These are phyloP conservation scores for Plantago rigida DNA, from an alignment of 305 asterid genomes.

Conservation along the genomic window DNA sequence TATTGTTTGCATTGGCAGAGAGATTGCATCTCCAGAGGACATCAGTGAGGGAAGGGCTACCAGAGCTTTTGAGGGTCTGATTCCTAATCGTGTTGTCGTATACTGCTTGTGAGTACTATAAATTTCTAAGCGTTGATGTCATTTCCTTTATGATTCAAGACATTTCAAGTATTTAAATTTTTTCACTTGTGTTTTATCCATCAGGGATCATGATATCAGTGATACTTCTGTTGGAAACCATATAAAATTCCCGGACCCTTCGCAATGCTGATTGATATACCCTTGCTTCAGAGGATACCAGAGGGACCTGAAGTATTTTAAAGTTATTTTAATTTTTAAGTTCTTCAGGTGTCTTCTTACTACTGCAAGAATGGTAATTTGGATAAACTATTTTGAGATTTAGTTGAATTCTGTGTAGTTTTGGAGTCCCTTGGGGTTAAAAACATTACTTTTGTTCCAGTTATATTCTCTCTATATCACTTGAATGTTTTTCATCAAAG, in stretches of 20 bases:
- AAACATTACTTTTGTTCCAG: too few species aligned
- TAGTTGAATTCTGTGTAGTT: too few species aligned
- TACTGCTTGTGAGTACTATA: constrained; percentile 66
- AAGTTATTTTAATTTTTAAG: too few species aligned
- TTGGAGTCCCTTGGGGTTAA: too few species aligned
- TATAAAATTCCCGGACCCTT: constrained; percentile 54
- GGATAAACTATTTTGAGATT: too few species aligned
- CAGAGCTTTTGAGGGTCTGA: constrained; percentile 73
- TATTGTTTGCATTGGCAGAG: constrained; percentile 34
- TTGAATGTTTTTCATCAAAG: too few species aligned
- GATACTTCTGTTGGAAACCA: constrained; percentile 54
- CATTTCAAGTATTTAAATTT: not conserved
- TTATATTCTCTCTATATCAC: too few species aligned
- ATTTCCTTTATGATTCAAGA: constrained; percentile 1
- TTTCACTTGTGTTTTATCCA: constrained; percentile 14
- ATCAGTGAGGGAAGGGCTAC: constrained; percentile 25
- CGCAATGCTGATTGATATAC: too few species aligned
- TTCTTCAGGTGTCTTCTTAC: too few species aligned
- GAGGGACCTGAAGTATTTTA: too few species aligned
- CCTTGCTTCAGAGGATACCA: too few species aligned
- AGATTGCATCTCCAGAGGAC: constrained; percentile 42
- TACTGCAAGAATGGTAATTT: too few species aligned
- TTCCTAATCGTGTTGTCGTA: constrained; percentile 53
- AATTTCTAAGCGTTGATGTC: constrained; percentile 13
- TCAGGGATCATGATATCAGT: constrained; percentile 62